Evolutionary conservation across 2,329 filamentous ascomycete genomes (phyloP).

Genomic region (Hypoxylon sp.): DNA sequence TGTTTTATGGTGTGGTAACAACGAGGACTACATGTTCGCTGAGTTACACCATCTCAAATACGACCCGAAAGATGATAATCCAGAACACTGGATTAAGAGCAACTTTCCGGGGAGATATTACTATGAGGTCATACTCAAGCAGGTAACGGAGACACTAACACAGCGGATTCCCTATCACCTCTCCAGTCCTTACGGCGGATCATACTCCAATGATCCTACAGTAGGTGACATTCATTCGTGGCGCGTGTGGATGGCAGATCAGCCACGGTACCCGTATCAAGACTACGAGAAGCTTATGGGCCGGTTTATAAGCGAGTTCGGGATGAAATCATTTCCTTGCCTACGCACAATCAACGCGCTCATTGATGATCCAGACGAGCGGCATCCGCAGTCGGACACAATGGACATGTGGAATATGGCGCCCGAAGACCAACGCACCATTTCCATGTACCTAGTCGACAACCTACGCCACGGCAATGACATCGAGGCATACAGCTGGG

Average conservation of each 20-base stretch:
- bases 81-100: slow-evolving; percentile 11
- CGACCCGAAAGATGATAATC: slow-evolving; percentile 16
- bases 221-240: slow-evolving; percentile 24
- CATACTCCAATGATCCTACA: slow-evolving; percentile 12
- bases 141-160: not conserved
- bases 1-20: slow-evolving; percentile 21
- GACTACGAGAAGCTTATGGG: slow-evolving; percentile 21
- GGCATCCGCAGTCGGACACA: slow-evolving; percentile 14
- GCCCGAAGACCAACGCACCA: slow-evolving; percentile 19
- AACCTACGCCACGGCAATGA: slow-evolving; percentile 13
- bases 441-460: slow-evolving; percentile 20
- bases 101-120: slow-evolving; percentile 14
- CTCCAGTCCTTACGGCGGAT: slow-evolving; percentile 18
- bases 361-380: slow-evolving; percentile 11
- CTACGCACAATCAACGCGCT: slow-evolving; percentile 18
- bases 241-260: slow-evolving; percentile 20
- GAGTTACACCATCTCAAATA: slow-evolving; percentile 22
- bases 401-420: slow-evolving; percentile 22
- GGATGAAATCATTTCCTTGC: slow-evolving; percentile 21
- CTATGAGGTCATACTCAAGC: slow-evolving; percentile 1
- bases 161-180: slow-evolving; percentile 6
- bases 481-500: slow-evolving; percentile 15
- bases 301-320: slow-evolving; percentile 24
- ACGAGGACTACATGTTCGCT: slow-evolving; percentile 23
- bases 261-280: slow-evolving; percentile 20